Evolutionary conservation across 23 red algal species (phyloP).

Genomic region (Gracilaria vermiculophylla): DNA sequence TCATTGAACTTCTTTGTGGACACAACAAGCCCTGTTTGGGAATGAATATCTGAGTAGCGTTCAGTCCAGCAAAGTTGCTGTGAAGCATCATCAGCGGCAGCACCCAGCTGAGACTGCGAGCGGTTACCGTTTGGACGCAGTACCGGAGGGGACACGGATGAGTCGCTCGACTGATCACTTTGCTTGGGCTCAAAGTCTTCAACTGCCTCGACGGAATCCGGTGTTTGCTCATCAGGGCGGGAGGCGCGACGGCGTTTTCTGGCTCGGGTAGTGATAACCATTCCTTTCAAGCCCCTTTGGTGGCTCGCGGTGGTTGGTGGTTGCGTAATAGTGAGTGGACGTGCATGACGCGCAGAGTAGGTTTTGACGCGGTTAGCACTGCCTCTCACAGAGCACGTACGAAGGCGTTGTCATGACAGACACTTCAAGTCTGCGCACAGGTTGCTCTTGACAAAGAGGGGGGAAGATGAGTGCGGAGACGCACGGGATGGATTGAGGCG

Average conservation of each 20-base stretch:
- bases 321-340: background rate
- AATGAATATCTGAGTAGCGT: constrained; percentile 11
- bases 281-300: background rate
- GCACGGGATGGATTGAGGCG: no score
- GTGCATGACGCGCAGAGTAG: background rate
- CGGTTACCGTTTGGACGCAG: no score
- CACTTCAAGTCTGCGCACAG: no score
- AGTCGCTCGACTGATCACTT: background rate
- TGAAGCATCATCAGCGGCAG: background rate
- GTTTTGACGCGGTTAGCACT: background rate
- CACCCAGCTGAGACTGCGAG: background rate
- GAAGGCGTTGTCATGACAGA: no score
- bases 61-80: background rate
- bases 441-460: no score
- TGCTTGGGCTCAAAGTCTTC: background rate
- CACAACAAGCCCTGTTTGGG: constrained; percentile 24
- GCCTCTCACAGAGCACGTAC: no score
- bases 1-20: constrained; percentile 58
- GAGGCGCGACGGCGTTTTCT: background rate
- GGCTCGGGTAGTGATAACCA: background rate
- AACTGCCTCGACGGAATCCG: constrained; percentile 10
- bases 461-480: no score
- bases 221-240: background rate
- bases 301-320: no score
- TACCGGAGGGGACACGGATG: background rate